These are phyloP conservation scores for Teratosphaeria gauchensis DNA, from an alignment of 2,329 filamentous ascomycete genomes.

Conservation along the genomic window DNA sequence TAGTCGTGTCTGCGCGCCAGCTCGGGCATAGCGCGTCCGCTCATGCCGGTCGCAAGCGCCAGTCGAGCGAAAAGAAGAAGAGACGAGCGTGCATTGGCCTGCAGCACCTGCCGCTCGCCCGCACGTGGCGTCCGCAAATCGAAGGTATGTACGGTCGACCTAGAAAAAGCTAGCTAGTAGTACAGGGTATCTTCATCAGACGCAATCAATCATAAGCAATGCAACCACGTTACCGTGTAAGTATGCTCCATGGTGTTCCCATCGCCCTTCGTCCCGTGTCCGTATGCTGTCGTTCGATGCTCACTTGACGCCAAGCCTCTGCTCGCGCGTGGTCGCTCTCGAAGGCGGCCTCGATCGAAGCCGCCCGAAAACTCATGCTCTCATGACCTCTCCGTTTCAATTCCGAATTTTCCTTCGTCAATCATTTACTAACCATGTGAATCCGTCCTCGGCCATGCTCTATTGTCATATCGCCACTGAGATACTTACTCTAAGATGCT, in stretches of 20 bases:
- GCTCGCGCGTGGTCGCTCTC: neutral
- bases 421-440: too few relatives aligned
- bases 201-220: neutral
- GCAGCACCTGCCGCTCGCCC: too few relatives aligned
- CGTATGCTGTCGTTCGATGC: neutral
- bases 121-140: neutral
- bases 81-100: neutral
- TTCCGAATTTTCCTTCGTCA: too few relatives aligned
- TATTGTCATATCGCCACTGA: neutral
- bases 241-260: neutral
- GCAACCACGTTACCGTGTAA: conserved; percentile 7
- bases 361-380: too few relatives aligned
- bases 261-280: neutral
- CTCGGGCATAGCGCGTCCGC: too few relatives aligned
- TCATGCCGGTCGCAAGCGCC: too few relatives aligned
- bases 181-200: conserved; percentile 9
- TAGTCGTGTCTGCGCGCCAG: neutral
- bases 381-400: too few relatives aligned
- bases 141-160: neutral
- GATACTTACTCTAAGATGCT: neutral
- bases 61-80: neutral
- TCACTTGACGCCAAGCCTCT: neutral
- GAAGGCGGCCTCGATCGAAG: too few relatives aligned
- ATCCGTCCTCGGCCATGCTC: too few relatives aligned
- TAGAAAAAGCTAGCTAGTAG: conserved; percentile 8